A percentile compares a stretch with the other conserved stretches of the same genome.
These are phyloP conservation scores for Nothophaeocryptopus gaeumannii DNA, from an alignment of 2,329 filamentous ascomycete genomes.

Conservation along the genomic window DNA sequence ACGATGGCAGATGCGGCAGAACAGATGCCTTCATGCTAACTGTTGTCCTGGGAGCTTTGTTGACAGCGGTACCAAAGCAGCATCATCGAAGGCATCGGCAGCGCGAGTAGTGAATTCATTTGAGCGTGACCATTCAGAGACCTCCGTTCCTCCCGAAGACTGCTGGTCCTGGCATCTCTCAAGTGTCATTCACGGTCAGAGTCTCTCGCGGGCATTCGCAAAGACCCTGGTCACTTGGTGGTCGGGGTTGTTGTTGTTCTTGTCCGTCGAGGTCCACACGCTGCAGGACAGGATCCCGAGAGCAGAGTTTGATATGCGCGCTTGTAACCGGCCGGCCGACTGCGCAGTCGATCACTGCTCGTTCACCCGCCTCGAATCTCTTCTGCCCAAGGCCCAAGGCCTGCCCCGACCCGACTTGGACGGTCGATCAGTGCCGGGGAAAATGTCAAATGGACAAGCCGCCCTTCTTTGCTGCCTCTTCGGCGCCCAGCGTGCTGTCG, in stretches of 20 bases:
- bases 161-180: no score
- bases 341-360: slow-evolving; percentile 19
- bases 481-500: slow-evolving; percentile 4
- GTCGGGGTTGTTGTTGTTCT: slow-evolving; percentile 11
- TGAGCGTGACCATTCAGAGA: not conserved
- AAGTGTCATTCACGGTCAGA: no score
- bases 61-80: not conserved
- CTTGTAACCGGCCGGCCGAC: slow-evolving; percentile 16
- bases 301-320: slow-evolving; percentile 20
- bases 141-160: no score
- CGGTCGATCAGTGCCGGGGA: slow-evolving; percentile 9
- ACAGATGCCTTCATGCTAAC: no score
- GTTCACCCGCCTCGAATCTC: slow-evolving; percentile 13
- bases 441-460: slow-evolving; percentile 14
- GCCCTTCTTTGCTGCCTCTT: slow-evolving; percentile 1
- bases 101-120: not conserved
- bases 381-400: slow-evolving; percentile 4
- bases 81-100: not conserved
- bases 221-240: not conserved
- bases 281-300: not conserved
- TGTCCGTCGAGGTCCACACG: not conserved
- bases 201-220: no score
- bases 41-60: no score
- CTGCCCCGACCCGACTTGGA: slow-evolving; percentile 15
- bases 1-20: slow-evolving; percentile 5